Percentiles rank a stretch among this genome's conserved stretches.
phyloP scores from a whole-genome alignment of 352 stramenopile species.

The Phytophthora pluvialis region DNA sequence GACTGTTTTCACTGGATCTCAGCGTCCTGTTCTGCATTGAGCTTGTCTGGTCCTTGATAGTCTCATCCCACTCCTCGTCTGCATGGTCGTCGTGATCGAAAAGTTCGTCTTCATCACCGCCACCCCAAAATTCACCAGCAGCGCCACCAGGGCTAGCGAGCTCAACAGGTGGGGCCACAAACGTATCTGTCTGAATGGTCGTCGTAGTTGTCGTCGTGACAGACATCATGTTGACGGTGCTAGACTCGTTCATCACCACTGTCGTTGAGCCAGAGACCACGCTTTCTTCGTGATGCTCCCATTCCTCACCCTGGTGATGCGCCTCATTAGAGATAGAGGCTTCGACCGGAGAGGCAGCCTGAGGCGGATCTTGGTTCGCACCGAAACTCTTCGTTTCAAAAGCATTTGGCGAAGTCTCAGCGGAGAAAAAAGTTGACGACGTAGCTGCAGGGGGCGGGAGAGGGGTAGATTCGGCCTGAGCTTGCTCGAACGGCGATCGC shows the following conservation, averaged over 20 bases:
- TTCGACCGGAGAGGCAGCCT: conserved; percentile 1
- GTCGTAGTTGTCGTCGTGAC: conserved; percentile 7
- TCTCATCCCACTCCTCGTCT: conserved; percentile 46
- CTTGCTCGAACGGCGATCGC: conserved; percentile 11
- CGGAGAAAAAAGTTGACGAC: conserved; percentile 13
- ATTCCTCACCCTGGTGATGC: conserved; percentile 24
- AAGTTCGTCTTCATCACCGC: conserved; percentile 58
- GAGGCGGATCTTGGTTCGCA: not conserved
- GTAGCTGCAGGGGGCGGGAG: not conserved
- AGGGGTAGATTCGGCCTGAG: conserved; percentile 2
- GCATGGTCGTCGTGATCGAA: conserved; percentile 69
- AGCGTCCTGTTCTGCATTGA: conserved; percentile 19
- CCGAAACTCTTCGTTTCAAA: conserved; percentile 17
- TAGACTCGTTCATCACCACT: conserved; percentile 1
- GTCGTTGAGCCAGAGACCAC: conserved; percentile 1
- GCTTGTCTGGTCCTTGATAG: conserved; percentile 25
- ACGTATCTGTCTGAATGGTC: conserved; percentile 11
- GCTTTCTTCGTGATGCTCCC: conserved; percentile 14
- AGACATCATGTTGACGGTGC: not conserved
- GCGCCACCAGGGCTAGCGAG: conserved; percentile 38
- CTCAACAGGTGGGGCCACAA: conserved; percentile 31
- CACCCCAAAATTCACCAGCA: conserved; percentile 73
- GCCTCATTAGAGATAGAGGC: conserved; percentile 7
- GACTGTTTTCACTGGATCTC: conserved; percentile 24
- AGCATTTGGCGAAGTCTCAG: conserved; percentile 2